Conservation (phyloP, 179 eudicot genomes). For the Actinidia arguta region DNA sequence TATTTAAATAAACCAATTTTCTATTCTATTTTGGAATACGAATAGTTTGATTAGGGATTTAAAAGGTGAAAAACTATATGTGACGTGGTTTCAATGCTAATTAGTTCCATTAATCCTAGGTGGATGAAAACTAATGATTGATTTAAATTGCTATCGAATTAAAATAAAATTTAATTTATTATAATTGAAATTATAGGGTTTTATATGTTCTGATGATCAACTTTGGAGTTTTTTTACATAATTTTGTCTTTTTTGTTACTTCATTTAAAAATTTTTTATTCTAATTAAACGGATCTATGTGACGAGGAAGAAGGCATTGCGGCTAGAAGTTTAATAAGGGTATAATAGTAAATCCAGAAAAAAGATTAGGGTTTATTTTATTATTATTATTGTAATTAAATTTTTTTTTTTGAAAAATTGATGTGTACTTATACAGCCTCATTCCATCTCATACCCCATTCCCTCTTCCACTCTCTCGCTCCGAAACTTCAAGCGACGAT, state of each 20-base stretch:
- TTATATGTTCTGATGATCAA: background rate
- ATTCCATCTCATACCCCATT: background rate
- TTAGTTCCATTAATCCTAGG: too few species aligned
- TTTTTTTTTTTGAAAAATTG: too few species aligned
- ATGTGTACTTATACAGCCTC: background rate
- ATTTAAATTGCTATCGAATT: background rate
- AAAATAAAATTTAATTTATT: background rate
- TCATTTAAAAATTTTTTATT: too few species aligned
- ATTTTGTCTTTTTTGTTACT: too few species aligned
- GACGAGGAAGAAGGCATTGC: background rate
- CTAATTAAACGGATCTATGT: background rate
- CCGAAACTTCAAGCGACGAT: background rate
- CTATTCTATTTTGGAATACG: too few species aligned
- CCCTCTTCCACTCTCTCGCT: background rate
- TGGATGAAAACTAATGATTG: too few species aligned
- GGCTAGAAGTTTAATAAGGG: background rate
- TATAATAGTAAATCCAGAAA: background rate
- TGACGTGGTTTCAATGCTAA: too few species aligned
- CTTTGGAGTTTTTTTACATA: background rate
- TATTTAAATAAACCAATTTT: too few species aligned
- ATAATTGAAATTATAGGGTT: background rate
- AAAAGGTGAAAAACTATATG: too few species aligned
- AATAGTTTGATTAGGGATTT: too few species aligned
- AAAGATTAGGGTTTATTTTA: too few species aligned
- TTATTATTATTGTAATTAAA: too few species aligned